A percentile compares a stretch with the other conserved stretches of the same genome.
Conservation (phyloP, 495 filamentous ascomycete species). For the Penicillium angulare region DNA sequence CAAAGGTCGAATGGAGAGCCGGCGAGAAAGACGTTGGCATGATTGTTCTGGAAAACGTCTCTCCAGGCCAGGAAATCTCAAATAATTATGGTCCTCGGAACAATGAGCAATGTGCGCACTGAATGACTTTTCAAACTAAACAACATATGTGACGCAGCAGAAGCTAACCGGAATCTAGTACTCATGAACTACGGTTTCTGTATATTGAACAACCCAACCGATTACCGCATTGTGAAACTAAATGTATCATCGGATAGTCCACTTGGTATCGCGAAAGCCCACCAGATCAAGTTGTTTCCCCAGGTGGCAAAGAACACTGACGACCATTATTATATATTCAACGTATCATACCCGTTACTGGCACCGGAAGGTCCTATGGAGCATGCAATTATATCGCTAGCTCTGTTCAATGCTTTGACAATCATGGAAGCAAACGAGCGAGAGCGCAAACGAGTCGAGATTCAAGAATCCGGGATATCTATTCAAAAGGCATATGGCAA, state of each 20-base stretch:
- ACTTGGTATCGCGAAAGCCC: conserved; percentile 34
- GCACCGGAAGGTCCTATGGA: conserved; percentile 37
- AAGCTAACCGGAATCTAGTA: conserved; percentile 34
- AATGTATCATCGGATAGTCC: conserved; percentile 41
- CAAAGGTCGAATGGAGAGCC: conserved; percentile 62
- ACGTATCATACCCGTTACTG: conserved; percentile 42
- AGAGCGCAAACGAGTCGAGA: conserved; percentile 37
- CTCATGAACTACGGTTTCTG: conserved; percentile 70
- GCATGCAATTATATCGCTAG: conserved; percentile 45
- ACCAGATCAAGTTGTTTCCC: conserved; percentile 35
- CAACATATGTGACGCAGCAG: not conserved
- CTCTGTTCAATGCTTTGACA: conserved; percentile 42
- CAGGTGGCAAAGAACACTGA: conserved; percentile 28
- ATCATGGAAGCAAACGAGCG: conserved; percentile 42
- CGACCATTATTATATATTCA: conserved; percentile 50
- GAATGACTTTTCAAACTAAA: no score
- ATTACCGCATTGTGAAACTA: conserved; percentile 51
- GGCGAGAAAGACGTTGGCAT: conserved; percentile 46
- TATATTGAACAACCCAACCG: conserved; percentile 53
- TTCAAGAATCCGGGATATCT: conserved; percentile 33
- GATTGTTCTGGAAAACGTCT: conserved; percentile 44
- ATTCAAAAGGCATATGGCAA: conserved; percentile 34
- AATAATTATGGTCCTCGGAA: conserved; percentile 71
- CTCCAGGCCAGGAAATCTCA: conserved; percentile 52
- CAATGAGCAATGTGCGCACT: conserved; percentile 62